Conservation (phyloP, 2,329 filamentous ascomycete genomes). For the Madurella mycetomatis region DNA sequence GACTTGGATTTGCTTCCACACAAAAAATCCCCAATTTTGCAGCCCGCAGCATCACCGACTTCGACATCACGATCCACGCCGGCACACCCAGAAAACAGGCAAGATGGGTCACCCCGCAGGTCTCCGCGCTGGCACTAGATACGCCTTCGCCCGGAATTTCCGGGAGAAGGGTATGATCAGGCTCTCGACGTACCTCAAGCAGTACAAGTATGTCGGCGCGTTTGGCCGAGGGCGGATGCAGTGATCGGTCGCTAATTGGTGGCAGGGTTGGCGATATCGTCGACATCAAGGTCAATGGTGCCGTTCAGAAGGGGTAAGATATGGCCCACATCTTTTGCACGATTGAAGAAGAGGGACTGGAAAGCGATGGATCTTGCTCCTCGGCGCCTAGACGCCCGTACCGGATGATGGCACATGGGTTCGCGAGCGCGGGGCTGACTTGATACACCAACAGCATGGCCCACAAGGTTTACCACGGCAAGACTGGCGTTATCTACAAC, state of each 20-base stretch:
- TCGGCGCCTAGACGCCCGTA: neutral
- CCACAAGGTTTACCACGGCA: constrained; percentile 99
- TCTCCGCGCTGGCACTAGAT: constrained; percentile 83
- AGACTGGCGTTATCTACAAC: constrained; percentile 98
- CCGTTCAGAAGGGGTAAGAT: constrained; percentile 92
- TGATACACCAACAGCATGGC: constrained; percentile 66
- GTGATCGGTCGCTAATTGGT: constrained; percentile 38
- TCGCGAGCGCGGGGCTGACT: constrained; percentile 26
- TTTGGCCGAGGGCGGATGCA: constrained; percentile 3
- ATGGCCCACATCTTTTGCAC: constrained; percentile 22
- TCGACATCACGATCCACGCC: constrained; percentile 33
- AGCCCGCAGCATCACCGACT: constrained; percentile 25
- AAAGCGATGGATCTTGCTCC: neutral
- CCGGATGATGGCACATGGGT: neutral
- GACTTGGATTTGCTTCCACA: constrained; percentile 26
- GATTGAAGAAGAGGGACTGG: constrained; percentile 9
- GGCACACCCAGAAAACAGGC: constrained; percentile 41
- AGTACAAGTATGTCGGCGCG: constrained; percentile 68
- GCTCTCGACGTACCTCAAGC: constrained; percentile 88
- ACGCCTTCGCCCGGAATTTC: constrained; percentile 92
- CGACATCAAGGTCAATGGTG: constrained; percentile 98
- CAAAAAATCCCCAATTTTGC: constrained; percentile 25
- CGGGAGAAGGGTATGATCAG: constrained; percentile 93
- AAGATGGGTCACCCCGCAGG: constrained; percentile 83
- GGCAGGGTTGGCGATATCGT: constrained; percentile 93